Evolutionary conservation across 2,329 filamentous ascomycete species (phyloP).

Genomic region (Colletotrichum tanaceti): DNA sequence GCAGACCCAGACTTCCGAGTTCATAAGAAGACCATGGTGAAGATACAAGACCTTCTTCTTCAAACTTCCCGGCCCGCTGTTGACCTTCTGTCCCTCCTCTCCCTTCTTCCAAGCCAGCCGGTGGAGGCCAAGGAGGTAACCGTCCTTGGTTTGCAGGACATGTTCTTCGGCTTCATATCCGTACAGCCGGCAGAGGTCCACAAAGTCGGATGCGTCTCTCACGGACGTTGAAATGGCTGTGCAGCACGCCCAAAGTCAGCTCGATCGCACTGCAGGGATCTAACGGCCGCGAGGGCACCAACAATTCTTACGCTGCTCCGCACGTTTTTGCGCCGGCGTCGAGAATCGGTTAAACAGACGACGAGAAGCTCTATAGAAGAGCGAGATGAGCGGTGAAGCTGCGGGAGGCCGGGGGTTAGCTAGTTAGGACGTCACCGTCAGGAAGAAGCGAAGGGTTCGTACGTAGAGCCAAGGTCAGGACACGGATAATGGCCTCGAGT

Average conservation of each 20-base stretch:
- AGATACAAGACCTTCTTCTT: slow-evolving; percentile 91
- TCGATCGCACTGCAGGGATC: slow-evolving; percentile 52
- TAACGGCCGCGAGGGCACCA: slow-evolving; percentile 42
- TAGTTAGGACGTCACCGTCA: background rate
- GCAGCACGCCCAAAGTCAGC: slow-evolving; percentile 63
- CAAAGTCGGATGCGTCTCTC: slow-evolving; percentile 89
- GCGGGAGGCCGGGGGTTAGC: slow-evolving; percentile 43
- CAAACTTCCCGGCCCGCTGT: slow-evolving; percentile 73
- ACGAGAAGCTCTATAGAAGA: slow-evolving; percentile 86
- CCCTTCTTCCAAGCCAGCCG: slow-evolving; percentile 85
- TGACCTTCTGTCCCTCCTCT: slow-evolving; percentile 83
- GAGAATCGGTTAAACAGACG: slow-evolving; percentile 84
- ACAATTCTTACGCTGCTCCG: slow-evolving; percentile 75
- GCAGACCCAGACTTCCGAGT: slow-evolving; percentile 98
- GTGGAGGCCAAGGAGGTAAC: slow-evolving; percentile 91
- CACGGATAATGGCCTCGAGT: slow-evolving; percentile 83
- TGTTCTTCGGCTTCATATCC: slow-evolving; percentile 97
- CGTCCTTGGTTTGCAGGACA: slow-evolving; percentile 92
- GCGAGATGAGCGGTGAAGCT: slow-evolving; percentile 82
- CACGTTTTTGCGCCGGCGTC: slow-evolving; percentile 75
- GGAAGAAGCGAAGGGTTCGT: slow-evolving; percentile 50
- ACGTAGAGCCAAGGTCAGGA: slow-evolving; percentile 91
- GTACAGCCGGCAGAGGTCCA: slow-evolving; percentile 90
- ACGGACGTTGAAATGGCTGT: slow-evolving; percentile 78
- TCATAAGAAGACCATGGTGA: slow-evolving; percentile 97